Percentiles rank a stretch among this genome's conserved stretches.
These are phyloP conservation scores for Fonsecaea monophora DNA, from an alignment of 2,329 filamentous ascomycete species.

Conservation along the genomic window DNA sequence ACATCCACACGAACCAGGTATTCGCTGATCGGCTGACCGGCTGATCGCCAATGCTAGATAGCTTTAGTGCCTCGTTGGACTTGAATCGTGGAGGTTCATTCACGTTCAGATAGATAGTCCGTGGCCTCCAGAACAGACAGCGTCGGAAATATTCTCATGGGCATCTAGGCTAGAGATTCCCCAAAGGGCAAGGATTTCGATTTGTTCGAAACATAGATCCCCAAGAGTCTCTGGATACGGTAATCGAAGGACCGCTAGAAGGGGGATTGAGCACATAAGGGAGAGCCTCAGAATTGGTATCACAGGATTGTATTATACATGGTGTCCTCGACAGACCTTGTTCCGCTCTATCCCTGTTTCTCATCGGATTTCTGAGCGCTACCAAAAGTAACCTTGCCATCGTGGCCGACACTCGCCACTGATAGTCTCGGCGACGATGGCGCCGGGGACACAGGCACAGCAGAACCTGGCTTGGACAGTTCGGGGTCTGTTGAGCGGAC, in stretches of 20 bases:
- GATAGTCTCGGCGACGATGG: conserved; percentile 44
- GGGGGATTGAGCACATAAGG: neutral
- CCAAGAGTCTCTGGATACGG: neutral
- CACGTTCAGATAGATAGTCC: too few relatives aligned
- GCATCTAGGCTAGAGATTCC: neutral
- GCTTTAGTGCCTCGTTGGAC: too few relatives aligned
- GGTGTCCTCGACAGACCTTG: neutral
- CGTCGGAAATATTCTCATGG: too few relatives aligned
- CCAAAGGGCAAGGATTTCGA: neutral
- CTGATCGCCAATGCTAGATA: too few relatives aligned
- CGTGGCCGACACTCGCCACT: conserved; percentile 62
- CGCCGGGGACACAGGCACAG: conserved; percentile 41
- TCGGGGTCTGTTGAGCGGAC: conserved; percentile 26
- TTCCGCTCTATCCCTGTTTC: conserved; percentile 44
- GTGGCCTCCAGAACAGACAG: too few relatives aligned
- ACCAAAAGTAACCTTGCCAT: conserved; percentile 72
- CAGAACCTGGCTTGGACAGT: conserved; percentile 28
- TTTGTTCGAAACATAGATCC: neutral
- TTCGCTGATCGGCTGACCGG: too few relatives aligned
- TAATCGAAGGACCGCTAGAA: neutral
- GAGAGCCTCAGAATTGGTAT: neutral
- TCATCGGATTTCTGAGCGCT: conserved; percentile 46
- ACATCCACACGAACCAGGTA: too few relatives aligned
- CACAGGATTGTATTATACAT: conserved; percentile 17
- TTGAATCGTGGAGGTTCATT: too few relatives aligned